These are phyloP conservation scores for Metarhizium anisopliae DNA, from an alignment of 2,329 filamentous ascomycete genomes.

Conservation along the genomic window DNA sequence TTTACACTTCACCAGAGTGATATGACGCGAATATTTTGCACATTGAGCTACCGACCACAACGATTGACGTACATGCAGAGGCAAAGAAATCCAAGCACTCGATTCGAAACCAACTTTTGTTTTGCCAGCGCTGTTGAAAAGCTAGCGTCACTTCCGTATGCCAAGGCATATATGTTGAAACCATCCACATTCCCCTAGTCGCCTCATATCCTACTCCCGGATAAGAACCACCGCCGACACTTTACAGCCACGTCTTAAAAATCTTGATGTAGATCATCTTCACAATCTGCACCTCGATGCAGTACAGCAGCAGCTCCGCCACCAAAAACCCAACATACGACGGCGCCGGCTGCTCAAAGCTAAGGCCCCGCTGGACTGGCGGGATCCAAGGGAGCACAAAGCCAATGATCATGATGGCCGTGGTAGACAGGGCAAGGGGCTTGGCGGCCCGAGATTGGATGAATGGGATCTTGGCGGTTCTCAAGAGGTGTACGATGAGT, in stretches of 20 bases:
- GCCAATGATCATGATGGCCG: conserved; percentile 15
- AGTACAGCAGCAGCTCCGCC: conserved; percentile 15
- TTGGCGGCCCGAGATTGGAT: conserved; percentile 14
- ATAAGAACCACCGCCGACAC: background rate
- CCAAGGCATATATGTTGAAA: background rate
- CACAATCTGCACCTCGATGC: conserved; percentile 17
- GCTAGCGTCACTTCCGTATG: background rate
- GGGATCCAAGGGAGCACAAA: conserved; percentile 18
- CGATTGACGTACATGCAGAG: no score
- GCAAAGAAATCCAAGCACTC: background rate
- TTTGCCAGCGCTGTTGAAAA: background rate
- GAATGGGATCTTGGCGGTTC: conserved; percentile 18
- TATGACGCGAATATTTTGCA: no score
- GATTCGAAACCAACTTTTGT: background rate
- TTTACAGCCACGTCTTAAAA: conserved; percentile 17
- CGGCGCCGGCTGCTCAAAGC: conserved; percentile 12
- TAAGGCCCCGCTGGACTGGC: conserved; percentile 11
- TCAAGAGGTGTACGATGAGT: conserved; percentile 18
- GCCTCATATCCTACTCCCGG: background rate
- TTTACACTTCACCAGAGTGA: no score
- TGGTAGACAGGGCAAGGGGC: conserved; percentile 15
- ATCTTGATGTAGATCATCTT: conserved; percentile 17
- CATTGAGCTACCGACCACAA: no score
- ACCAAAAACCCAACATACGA: conserved; percentile 15
- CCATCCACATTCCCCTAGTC: background rate